These are phyloP conservation scores for Tulasnella sp. DNA, from an alignment of 768 basidiomycete species.

Conservation along the genomic window DNA sequence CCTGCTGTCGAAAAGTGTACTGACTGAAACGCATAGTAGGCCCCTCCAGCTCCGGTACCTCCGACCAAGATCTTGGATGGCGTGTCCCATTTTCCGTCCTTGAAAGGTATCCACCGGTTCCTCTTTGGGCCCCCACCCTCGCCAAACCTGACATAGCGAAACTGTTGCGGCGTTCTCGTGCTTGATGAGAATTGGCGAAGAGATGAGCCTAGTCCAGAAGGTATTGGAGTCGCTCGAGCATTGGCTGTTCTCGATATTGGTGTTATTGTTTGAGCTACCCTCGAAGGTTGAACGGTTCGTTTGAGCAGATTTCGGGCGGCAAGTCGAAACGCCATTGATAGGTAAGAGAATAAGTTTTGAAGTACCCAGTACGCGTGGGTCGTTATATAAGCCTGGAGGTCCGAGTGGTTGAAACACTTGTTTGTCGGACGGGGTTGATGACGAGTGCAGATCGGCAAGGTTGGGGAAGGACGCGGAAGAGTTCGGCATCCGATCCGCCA, in stretches of 20 bases:
- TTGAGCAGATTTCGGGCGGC: background rate
- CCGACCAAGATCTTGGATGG: conserved; percentile 27
- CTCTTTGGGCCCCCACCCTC: background rate
- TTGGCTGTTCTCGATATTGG: background rate
- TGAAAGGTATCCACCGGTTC: conserved; percentile 16
- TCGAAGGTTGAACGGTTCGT: background rate
- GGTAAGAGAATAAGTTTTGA: background rate
- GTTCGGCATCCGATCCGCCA: conserved; percentile 1
- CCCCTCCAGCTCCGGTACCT: background rate
- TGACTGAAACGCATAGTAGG: conserved; percentile 33
- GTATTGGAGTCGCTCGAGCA: background rate
- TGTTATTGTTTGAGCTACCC: background rate
- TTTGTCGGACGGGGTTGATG: background rate
- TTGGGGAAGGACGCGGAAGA: background rate
- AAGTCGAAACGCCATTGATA: background rate
- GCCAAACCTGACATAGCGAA: background rate
- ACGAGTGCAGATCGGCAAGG: conserved; percentile 3
- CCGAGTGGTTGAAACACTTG: background rate
- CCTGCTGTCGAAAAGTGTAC: background rate
- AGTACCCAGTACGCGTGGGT: background rate
- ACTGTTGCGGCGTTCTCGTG: background rate
- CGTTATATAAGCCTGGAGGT: background rate
- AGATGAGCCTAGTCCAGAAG: background rate
- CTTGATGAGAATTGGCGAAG: conserved; percentile 1
- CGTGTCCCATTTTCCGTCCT: conserved; percentile 24